A percentile compares a stretch with the other conserved stretches of the same genome.
These are phyloP conservation scores for Trichoderma guizhouense DNA, from an alignment of 2,329 filamentous ascomycete species.

Conservation along the genomic window DNA sequence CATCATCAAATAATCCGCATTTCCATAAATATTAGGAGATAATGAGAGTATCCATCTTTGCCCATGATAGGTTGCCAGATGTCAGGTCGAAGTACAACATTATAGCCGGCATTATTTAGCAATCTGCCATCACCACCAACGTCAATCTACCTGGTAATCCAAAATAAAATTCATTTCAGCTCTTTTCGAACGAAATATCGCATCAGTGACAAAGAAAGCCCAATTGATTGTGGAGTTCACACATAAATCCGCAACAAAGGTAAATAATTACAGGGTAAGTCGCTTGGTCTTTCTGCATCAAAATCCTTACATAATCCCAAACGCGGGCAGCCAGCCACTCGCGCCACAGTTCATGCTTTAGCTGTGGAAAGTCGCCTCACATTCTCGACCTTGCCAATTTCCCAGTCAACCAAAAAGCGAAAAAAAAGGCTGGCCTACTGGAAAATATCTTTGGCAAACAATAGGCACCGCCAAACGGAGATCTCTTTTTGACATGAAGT, in stretches of 20 bases:
- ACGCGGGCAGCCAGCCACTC: constrained; percentile 9
- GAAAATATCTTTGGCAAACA: background rate
- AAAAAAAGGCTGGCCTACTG: background rate
- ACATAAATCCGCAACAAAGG: background rate
- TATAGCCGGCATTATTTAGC: background rate
- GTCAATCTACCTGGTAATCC: background rate
- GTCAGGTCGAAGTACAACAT: no score
- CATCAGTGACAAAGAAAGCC: background rate
- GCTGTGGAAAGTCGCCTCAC: constrained; percentile 10
- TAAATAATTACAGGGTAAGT: background rate
- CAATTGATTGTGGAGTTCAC: background rate
- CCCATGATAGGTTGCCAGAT: no score
- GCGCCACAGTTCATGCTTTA: constrained; percentile 12
- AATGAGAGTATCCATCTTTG: no score
- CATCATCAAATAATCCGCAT: background rate
- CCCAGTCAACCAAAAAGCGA: background rate
- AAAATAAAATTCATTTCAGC: background rate
- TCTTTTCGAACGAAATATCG: background rate
- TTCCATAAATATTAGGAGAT: background rate
- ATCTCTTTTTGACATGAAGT: background rate
- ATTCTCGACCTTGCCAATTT: background rate
- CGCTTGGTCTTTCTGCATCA: background rate
- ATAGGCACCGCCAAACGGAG: background rate
- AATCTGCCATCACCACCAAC: background rate
- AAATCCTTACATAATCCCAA: constrained; percentile 9